phyloP scores from a whole-genome alignment of 768 basidiomycete genomes.

The Inosperma sp. region DNA sequence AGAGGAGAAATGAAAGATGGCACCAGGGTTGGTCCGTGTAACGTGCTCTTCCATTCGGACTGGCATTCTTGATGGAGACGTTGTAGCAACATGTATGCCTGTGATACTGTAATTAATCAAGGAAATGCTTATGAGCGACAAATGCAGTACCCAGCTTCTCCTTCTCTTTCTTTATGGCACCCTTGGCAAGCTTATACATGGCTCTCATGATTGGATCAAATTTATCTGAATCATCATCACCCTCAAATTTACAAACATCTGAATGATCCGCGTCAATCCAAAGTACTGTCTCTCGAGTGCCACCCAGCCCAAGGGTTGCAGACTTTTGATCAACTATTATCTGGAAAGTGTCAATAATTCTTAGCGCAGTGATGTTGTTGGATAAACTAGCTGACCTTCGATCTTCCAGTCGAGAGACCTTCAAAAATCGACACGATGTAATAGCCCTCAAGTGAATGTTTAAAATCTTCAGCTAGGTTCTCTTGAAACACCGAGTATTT shows the following conservation, averaged over 20 bases:
- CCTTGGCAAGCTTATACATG: background rate
- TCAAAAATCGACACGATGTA: background rate
- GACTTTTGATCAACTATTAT: background rate
- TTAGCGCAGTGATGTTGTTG: background rate
- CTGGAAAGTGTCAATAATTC: no score
- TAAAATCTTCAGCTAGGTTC: background rate
- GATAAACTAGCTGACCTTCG: background rate
- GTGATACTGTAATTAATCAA: background rate
- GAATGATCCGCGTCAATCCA: background rate
- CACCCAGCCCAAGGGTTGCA: background rate
- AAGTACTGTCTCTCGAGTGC: background rate
- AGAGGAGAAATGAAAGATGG: no score
- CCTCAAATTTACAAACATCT: background rate
- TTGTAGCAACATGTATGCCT: no score
- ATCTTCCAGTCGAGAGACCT: background rate
- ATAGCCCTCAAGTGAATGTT: background rate
- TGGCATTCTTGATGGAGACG: background rate
- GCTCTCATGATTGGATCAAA: background rate
- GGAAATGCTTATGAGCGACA: background rate
- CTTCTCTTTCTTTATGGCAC: background rate
- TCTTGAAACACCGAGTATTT: background rate
- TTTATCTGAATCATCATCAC: background rate
- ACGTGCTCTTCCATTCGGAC: background rate
- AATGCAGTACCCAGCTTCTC: background rate
- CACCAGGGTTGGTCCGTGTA: no score